Evolutionary conservation across 73 alveolate species (phyloP).

Genomic region (Paramecium bursaria): DNA sequence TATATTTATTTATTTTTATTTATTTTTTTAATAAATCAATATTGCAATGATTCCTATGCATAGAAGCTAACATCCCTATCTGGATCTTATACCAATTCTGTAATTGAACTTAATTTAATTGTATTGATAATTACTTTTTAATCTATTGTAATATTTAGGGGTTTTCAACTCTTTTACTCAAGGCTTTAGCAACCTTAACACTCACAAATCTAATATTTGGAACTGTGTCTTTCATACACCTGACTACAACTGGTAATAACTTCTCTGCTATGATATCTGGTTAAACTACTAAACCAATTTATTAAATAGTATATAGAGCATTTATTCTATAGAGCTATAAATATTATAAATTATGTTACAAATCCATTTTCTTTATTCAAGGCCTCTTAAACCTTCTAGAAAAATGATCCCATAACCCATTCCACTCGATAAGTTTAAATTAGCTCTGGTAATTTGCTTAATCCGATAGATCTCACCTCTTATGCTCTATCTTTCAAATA

Average conservation of each 20-base stretch:
- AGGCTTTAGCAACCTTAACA: conserved; percentile 83
- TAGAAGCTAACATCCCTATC: conserved; percentile 89
- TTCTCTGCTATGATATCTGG: conserved; percentile 83
- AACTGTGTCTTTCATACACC: conserved; percentile 92
- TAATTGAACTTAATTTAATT: conserved; percentile 38
- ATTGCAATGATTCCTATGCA: conserved; percentile 83
- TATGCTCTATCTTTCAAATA: conserved; percentile 97
- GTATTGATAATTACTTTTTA: conserved; percentile 40
- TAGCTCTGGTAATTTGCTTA: conserved; percentile 84
- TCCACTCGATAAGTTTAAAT: conserved; percentile 84
- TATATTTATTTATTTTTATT: too few relatives aligned
- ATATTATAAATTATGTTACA: conserved; percentile 23
- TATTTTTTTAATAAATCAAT: conserved; percentile 35
- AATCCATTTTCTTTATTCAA: conserved; percentile 89
- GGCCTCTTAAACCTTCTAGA: conserved; percentile 89
- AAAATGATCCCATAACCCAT: conserved; percentile 90
- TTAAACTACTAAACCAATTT: conserved; percentile 76
- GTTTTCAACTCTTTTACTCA: conserved; percentile 79
- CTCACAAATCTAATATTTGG: conserved; percentile 95
- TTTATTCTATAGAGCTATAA: conserved; percentile 31
- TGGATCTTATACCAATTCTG: conserved; percentile 76
- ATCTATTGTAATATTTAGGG: conserved; percentile 47
- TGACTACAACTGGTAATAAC: conserved; percentile 86
- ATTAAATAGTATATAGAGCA: conserved; percentile 50
- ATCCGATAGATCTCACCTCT: conserved; percentile 92